Percentiles rank a stretch among this genome's conserved stretches.
phyloP scores from a whole-genome alignment of 768 basidiomycete genomes.

The Pleurotus giganteus region DNA sequence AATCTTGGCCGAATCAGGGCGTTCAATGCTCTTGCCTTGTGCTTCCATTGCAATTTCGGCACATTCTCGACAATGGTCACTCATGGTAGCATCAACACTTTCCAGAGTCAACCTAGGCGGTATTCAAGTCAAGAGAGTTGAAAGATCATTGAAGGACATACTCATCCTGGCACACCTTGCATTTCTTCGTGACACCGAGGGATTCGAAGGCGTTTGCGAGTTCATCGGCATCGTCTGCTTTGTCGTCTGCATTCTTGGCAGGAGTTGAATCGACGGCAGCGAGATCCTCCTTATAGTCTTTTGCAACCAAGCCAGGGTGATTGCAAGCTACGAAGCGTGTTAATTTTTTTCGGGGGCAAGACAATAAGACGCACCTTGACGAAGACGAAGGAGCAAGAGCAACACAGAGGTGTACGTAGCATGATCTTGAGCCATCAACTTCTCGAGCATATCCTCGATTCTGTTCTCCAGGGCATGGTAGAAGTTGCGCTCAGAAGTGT shows the following conservation, averaged over 20 bases:
- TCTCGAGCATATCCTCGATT: conserved; percentile 66
- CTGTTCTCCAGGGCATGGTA: conserved; percentile 71
- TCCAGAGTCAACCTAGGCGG: conserved; percentile 1
- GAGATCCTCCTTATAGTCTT: conserved; percentile 69
- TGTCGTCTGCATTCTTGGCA: conserved; percentile 47
- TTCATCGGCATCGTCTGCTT: conserved; percentile 66
- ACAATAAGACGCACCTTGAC: conserved; percentile 65
- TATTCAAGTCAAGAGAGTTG: background rate
- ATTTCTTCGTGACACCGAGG: conserved; percentile 68
- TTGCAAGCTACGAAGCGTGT: conserved; percentile 66
- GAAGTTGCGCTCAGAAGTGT: conserved; percentile 72
- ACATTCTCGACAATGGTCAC: conserved; percentile 61
- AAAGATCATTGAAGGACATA: conserved; percentile 33
- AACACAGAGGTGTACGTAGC: conserved; percentile 65
- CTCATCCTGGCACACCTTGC: conserved; percentile 75
- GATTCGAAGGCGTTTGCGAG: conserved; percentile 73
- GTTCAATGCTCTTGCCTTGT: conserved; percentile 34
- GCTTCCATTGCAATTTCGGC: conserved; percentile 48
- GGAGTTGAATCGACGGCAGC: conserved; percentile 74
- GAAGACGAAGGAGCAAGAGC: conserved; percentile 74
- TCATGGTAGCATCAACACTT: conserved; percentile 30
- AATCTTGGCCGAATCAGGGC: conserved; percentile 83
- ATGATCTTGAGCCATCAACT: conserved; percentile 52
- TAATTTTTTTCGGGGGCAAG: background rate
- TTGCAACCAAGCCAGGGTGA: conserved; percentile 80